Evolutionary conservation across 2,329 filamentous ascomycete genomes (phyloP).

Genomic region (Stagonosporopsis chrysanthemi): DNA sequence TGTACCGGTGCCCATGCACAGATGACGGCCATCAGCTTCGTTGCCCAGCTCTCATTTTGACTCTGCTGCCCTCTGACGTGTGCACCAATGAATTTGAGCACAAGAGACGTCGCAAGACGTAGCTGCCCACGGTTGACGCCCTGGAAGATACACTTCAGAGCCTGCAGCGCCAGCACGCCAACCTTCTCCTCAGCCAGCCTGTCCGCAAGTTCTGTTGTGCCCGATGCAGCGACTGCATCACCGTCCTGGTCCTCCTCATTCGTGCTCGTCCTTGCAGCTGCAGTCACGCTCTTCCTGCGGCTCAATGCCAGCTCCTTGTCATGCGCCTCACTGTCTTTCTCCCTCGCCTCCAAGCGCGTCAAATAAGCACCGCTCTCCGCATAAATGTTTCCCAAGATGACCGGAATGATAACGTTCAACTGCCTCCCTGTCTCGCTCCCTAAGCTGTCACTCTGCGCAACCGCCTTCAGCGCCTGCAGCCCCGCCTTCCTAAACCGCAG

Average conservation of each 20-base stretch:
- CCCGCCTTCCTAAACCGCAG: slow-evolving; percentile 67
- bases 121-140: slow-evolving; percentile 84
- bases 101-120: slow-evolving; percentile 74
- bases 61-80: slow-evolving; percentile 41
- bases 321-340: slow-evolving; percentile 68
- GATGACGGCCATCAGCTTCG: slow-evolving; percentile 79
- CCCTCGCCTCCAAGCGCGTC: slow-evolving; percentile 70
- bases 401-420: slow-evolving; percentile 79
- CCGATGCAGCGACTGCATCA: slow-evolving; percentile 71
- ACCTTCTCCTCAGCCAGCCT: slow-evolving; percentile 89
- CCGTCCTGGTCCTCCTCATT: slow-evolving; percentile 71
- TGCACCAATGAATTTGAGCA: slow-evolving; percentile 73
- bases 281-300: slow-evolving; percentile 80
- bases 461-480: slow-evolving; percentile 76
- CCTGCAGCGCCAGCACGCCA: slow-evolving; percentile 82
- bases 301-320: slow-evolving; percentile 70
- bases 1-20: slow-evolving; percentile 92
- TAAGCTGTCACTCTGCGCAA: slow-evolving; percentile 81
- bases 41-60: slow-evolving; percentile 73
- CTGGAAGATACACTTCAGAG: slow-evolving; percentile 84
- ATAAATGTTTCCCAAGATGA: slow-evolving; percentile 87
- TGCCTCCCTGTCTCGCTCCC: slow-evolving; percentile 78
- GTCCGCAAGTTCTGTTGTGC: slow-evolving; percentile 85
- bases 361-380: slow-evolving; percentile 75
- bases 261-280: slow-evolving; percentile 66